These are phyloP conservation scores for Blastobotrys indianensis DNA, from an alignment of 1,139 yeast species.

Conservation along the genomic window DNA sequence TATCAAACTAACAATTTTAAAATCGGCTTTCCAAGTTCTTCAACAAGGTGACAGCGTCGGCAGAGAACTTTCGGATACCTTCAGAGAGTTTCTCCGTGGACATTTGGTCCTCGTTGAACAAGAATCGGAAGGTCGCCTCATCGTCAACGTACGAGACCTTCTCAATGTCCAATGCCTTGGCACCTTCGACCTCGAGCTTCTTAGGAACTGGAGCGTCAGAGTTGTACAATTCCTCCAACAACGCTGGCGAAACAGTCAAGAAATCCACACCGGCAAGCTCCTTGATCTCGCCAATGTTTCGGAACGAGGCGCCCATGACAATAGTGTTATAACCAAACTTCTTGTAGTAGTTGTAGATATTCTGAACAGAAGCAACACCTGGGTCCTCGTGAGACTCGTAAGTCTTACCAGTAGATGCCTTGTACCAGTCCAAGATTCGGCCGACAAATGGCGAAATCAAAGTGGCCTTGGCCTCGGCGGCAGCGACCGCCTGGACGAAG, in stretches of 20 bases:
- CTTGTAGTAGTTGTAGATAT: slow-evolving; percentile 95
- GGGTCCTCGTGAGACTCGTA: slow-evolving; percentile 83
- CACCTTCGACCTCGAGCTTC: slow-evolving; percentile 62
- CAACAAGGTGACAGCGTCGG: slow-evolving; percentile 84
- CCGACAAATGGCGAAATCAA: slow-evolving; percentile 98
- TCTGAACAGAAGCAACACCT: slow-evolving; percentile 88
- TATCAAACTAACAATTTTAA: slow-evolving; percentile 1
- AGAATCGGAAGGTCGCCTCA: slow-evolving; percentile 87
- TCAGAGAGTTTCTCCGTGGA: slow-evolving; percentile 96
- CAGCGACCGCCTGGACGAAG: slow-evolving; percentile 95
- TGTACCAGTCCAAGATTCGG: slow-evolving; percentile 98
- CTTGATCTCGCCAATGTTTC: slow-evolving; percentile 94
- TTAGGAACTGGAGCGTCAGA: slow-evolving; percentile 75
- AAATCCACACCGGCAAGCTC: slow-evolving; percentile 97
- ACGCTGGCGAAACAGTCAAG: slow-evolving; percentile 91
- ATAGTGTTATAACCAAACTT: slow-evolving; percentile 93
- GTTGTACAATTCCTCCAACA: slow-evolving; percentile 83
- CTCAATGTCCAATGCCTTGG: slow-evolving; percentile 49
- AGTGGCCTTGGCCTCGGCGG: slow-evolving; percentile 96
- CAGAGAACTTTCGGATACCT: slow-evolving; percentile 96
- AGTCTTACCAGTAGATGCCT: slow-evolving; percentile 85
- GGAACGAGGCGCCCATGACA: slow-evolving; percentile 99
- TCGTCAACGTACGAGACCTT: slow-evolving; percentile 79
- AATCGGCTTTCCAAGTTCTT: slow-evolving; percentile 61
- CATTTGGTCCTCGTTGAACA: slow-evolving; percentile 94